Conservation (phyloP, 2,329 filamentous ascomycete genomes). For the Trematosphaeria pertusa region DNA sequence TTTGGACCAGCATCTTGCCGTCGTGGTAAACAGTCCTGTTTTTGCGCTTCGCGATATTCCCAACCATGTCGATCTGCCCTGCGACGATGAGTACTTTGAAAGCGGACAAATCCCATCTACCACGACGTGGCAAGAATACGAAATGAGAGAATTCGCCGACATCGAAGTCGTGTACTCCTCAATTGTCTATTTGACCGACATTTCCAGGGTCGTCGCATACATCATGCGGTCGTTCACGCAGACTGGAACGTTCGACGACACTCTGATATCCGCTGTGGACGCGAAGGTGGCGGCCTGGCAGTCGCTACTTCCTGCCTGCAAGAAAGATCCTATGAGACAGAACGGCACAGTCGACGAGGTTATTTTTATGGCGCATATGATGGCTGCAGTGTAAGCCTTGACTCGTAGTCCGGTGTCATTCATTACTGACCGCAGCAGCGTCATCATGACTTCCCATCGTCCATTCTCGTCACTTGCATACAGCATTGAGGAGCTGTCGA, state of each 20-base stretch:
- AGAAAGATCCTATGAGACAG: conserved; percentile 71
- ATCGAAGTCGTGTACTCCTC: conserved; percentile 79
- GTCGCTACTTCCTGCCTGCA: conserved; percentile 75
- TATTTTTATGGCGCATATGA: conserved; percentile 89
- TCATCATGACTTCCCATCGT: conserved; percentile 49
- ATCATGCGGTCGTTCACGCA: conserved; percentile 61
- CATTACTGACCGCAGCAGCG: conserved; percentile 19
- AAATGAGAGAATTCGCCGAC: conserved; percentile 74
- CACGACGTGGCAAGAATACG: conserved; percentile 72
- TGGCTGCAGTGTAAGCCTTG: conserved; percentile 58
- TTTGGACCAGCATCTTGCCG: conserved; percentile 80
- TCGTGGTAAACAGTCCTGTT: conserved; percentile 74
- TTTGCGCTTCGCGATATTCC: conserved; percentile 70
- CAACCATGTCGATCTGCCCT: conserved; percentile 75
- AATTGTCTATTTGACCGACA: conserved; percentile 80
- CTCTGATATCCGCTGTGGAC: conserved; percentile 73
- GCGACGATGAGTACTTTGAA: conserved; percentile 75
- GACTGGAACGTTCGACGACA: conserved; percentile 29
- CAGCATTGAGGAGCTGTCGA: conserved; percentile 36
- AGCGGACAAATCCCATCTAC: conserved; percentile 38
- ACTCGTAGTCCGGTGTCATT: background rate
- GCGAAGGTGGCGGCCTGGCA: conserved; percentile 74
- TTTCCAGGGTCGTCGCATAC: conserved; percentile 72
- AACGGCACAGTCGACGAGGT: conserved; percentile 81
- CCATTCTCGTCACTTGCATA: conserved; percentile 45